A percentile compares a stretch with the other conserved stretches of the same genome.
Evolutionary conservation across 2,329 filamentous ascomycete species (phyloP).

Genomic region (Neonectria neomacrospora): DNA sequence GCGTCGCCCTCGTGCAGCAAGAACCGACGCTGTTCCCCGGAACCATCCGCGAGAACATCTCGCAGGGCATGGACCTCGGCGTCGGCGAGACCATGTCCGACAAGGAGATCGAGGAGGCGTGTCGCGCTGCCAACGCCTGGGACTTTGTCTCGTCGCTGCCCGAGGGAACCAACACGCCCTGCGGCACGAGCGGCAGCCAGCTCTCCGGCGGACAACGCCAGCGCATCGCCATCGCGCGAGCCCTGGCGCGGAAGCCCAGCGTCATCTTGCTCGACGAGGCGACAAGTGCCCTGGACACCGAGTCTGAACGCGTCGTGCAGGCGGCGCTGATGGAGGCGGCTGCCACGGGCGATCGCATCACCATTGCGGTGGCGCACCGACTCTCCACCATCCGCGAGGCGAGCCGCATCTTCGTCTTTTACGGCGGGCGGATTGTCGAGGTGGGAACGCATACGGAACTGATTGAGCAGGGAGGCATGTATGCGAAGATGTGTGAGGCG

Average conservation of each 20-base stretch:
- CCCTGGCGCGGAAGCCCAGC: conserved; percentile 70
- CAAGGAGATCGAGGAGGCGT: conserved; percentile 69
- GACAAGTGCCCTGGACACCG: conserved; percentile 71
- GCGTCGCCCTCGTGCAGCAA: conserved; percentile 11
- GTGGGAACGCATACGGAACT: conserved; percentile 20
- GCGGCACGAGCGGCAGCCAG: conserved; percentile 71
- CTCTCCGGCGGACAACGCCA: conserved; percentile 79
- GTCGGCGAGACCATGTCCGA: conserved; percentile 53
- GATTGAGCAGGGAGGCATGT: not conserved
- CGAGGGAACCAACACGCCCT: conserved; percentile 65
- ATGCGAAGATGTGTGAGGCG: conserved; percentile 3
- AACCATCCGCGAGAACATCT: conserved; percentile 13
- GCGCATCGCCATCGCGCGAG: conserved; percentile 74
- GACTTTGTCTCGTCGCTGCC: conserved; percentile 66
- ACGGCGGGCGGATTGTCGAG: conserved; percentile 10
- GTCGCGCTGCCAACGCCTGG: conserved; percentile 47
- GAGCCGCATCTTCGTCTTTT: conserved; percentile 50
- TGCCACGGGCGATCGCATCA: conserved; percentile 38
- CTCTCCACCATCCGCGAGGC: conserved; percentile 57
- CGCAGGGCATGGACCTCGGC: conserved; percentile 4
- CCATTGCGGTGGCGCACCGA: conserved; percentile 57
- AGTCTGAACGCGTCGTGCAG: conserved; percentile 68
- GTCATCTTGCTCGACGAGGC: conserved; percentile 60
- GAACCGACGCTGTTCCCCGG: conserved; percentile 12
- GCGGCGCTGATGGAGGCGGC: conserved; percentile 61